Evolutionary conservation across 176 grass and related monocot species (phyloP), one percentile per base, ranked within the genome.

Genomic region (Oryza longistaminata): DNA sequence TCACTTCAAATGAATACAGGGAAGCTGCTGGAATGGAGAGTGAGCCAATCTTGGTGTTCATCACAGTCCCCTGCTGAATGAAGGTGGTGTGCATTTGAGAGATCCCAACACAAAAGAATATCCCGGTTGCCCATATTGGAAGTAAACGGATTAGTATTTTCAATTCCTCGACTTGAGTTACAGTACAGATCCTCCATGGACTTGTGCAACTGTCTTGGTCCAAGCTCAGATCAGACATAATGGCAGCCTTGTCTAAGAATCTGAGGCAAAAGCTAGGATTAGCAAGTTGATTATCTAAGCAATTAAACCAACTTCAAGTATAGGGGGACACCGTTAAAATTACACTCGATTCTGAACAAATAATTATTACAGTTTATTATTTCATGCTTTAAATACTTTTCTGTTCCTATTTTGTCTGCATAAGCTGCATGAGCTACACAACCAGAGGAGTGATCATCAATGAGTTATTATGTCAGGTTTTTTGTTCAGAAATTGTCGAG

Each of bases 21-120:
- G 95, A 92, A 40, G 95, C 90, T 3, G 95, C 83, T 80, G 95
- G 92, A 71, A 94, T 81, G 14, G 88, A 88, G 21, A 97, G 29
- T 0, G 88, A 89, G 3, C 88, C 81, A 68, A 94, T 80, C 25
- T 62, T 91, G 62, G 88, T 92, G 78, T 97, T 74, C 92, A 94
- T 92, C 79, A 89, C 77, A 69, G 64, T 90, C 72, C 94, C 94
- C 65, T 97, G 94, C 66, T 97, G 94, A 73, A 97, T 97, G 71
- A 94, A 97, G 61, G 94, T 97, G 37, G 88, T 97, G 67, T 88
- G 87, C 92, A 94, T 90, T 81, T 94, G 94, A 62, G 92, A 94
- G 17, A 88, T 85, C 43, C 85, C 82, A 21, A 85, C 76, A 17
- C 71, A 83, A 77, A 92, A 90, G 77, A 94, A 25, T 71, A 97